Evolutionary conservation across 2,329 filamentous ascomycete genomes (phyloP), one percentile per base, ranked within the genome.

Genomic region (Tothia fuscella): DNA sequence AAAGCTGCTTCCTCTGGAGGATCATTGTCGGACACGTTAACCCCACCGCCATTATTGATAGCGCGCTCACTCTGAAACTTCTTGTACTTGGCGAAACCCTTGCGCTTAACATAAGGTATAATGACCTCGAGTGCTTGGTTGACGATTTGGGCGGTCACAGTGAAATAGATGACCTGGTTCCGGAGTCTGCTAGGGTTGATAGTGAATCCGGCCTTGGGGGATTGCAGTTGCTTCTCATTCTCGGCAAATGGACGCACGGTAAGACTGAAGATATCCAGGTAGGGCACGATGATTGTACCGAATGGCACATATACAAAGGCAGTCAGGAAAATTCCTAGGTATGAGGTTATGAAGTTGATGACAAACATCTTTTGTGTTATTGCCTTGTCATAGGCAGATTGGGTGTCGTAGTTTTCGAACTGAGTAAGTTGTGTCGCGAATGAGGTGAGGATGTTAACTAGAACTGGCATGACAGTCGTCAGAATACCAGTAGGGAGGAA

Each of bases 221-320:
- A 54, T 37, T 69, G 68, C 21, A 85, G 62, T 41, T 84, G 73
- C 55, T 86, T 80, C 46, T 88, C 79, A 49, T 82, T 76, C 43
- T 84, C 77, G 0, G 80, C 81, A 49, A 93, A 79, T 1, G 78
- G 78, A 53, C 78, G 77, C 1, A 88, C 82, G 0, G 81, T 78
- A 12, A 79, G 63, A 47, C 76, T 74, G 64, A 93, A 89, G 44
- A 95, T 65, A 51, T 93, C 79, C 4, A 98, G 75, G 55, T 93
- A 82, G 0, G 91, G 89, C 0, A 91, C 77, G 9, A 98, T 75
- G 34, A 86, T 62, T 46, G 78, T 76, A 12, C 85, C 89, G 52
- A 96, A 96, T 0, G 89, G 89, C 16, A 94, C 84, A 53, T 95
- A 96, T 48, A 95, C 78, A 51, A 95, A 96, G 0, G 88, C 85